Evolutionary conservation across 257 asterid species (phyloP), one percentile per base, ranked within the genome.

Genomic region (Nicotiana attenuata): DNA sequence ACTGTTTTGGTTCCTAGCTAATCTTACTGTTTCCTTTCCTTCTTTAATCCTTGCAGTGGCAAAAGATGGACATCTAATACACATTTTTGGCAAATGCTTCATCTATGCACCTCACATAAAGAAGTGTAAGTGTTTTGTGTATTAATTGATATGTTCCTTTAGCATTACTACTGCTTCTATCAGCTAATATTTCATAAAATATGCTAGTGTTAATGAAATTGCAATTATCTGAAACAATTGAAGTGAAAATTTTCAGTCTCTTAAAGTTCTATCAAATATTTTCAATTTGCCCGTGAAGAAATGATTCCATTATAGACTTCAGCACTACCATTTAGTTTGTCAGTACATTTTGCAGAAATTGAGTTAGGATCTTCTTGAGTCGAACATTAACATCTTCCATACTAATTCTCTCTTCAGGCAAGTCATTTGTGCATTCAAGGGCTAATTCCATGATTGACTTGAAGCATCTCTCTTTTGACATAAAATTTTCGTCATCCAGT

Each of bases 281-380:
- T 41, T 41, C 47, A 8, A 41, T 41, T 41, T 7, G 29, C 17
- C 55, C 10, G 31, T 7, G 60, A 69, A 69, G 20, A 45, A 7
- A 45, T 45, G 5, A 65, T 11, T 71, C 59, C 59, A 71, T 10
- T 0, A 45, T 3, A 13, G 78, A 47, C 24, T 29, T 7, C 47
- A 29, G 24, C 73, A 29, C 22, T 29, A 31, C 38, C 41, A 3
- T 24, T 73, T 71, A 71, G 38, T 47, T 47, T 71, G 78, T 47
- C 20, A 13, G 22, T 20, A 16, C 22, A 45, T 45, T 45, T 7
- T 20, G 78, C 38, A 45, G 60, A 71, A 45, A 71, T 3, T 45
- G 22, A 22, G 60, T 71, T 45, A 45, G 78, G 35, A 78, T 78
- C 81, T 78, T 78, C 57, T 78, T 78, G 55, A 78, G 81, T 78